Evolutionary conservation across 2,329 filamentous ascomycete species (phyloP), one percentile per base, ranked within the genome.

Genomic region (Grosmannia clavigera): DNA sequence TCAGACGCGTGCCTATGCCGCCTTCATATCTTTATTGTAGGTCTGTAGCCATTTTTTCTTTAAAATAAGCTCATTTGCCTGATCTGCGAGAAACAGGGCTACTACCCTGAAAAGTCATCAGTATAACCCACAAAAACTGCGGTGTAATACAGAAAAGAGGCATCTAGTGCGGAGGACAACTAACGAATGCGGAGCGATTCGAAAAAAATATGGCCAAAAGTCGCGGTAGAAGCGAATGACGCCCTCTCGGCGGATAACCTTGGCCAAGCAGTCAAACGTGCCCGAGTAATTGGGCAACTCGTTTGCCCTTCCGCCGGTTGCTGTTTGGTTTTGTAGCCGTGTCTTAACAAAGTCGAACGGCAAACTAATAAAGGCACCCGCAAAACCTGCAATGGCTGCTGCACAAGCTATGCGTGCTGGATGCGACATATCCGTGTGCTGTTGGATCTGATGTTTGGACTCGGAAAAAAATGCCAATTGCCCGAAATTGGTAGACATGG

Each of bases 331-430:
- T 78, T 97, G 92, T 72, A 99, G 74, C 60, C 94, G 81, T 33
- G 94, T 99, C 86, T 99, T 99, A 75, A 96, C 88, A 73, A 99
- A 99, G 76, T 99, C 94, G 70, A 99, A 97, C 0, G 94, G 94
- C 72, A 97, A 75, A 58, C 86, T 91, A 72, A 97, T 90, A 82
- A 97, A 96, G 65, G 85, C 90, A 25, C 94, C 94, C 69, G 97
- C 97, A 80, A 99, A 97, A 0, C 94, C 94, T 1, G 92, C 94
- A 62, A 96, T 83, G 51, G 88, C 92, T 56, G 87, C 92, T 5
- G 94, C 94, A 1, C 84, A 85, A 63, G 97, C 79, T 0, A 91
- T 96, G 73, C 95, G 89, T 43, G 80, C 75, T 63, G 82, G 79
- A 12, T 83, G 64, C 0, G 84, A 84, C 69, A 88, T 75, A 1